These are phyloP conservation scores for Boletus subparvulus DNA, from an alignment of 768 basidiomycete genomes.

Conservation along the genomic window DNA sequence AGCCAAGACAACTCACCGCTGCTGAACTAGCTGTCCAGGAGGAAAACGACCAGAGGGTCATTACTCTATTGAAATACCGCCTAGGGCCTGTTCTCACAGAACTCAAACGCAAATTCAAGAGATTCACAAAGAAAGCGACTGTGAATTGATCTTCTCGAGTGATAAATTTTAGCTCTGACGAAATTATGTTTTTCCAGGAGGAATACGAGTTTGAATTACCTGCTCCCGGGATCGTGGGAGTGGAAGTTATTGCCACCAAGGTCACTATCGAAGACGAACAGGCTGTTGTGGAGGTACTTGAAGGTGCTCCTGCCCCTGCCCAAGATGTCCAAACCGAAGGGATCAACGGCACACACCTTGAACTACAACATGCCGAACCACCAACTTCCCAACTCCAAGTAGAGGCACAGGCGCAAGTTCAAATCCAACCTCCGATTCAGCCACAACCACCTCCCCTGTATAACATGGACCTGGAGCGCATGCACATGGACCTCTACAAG, in stretches of 20 bases:
- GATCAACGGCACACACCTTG: constrained; percentile 38
- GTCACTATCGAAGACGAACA: constrained; percentile 41
- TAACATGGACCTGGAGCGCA: constrained; percentile 89
- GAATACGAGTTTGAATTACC: constrained; percentile 62
- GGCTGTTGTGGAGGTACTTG: constrained; percentile 44
- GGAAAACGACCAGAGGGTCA: constrained; percentile 74
- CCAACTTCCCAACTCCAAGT: constrained; percentile 32
- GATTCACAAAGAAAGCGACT: constrained; percentile 77
- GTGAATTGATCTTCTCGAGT: constrained; percentile 43
- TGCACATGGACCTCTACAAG: constrained; percentile 83
- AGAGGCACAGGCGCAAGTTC: constrained; percentile 30
- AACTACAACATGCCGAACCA: constrained; percentile 19
- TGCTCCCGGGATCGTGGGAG: constrained; percentile 26
- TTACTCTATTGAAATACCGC: constrained; percentile 85
- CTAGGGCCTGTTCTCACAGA: constrained; percentile 88
- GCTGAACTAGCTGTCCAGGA: constrained; percentile 81
- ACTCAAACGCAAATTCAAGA: constrained; percentile 88
- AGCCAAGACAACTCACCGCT: constrained; percentile 77
- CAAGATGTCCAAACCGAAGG: constrained; percentile 35
- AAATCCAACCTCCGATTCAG: constrained; percentile 36
- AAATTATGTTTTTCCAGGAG: constrained; percentile 47
- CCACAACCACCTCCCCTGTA: constrained; percentile 52
- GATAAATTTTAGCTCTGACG: constrained; percentile 5
- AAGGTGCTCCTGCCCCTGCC: constrained; percentile 25
- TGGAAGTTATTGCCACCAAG: constrained; percentile 38